Percentiles rank a stretch among this genome's conserved stretches.
Conservation (phyloP, 192 early-diverging fungal genomes). For the Coemansia sp. region DNA sequence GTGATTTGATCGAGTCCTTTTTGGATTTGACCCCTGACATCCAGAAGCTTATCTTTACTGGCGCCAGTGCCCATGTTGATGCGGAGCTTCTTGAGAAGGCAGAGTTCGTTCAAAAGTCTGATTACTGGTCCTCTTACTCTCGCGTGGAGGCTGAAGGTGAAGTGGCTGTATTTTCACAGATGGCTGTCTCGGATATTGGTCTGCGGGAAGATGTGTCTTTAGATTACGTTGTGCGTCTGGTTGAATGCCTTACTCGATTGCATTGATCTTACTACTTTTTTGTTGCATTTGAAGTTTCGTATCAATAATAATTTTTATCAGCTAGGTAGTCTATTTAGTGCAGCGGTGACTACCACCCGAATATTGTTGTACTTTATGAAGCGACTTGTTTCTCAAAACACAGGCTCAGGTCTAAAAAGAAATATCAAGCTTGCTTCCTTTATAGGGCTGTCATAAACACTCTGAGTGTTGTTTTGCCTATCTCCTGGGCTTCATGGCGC, state of each 20-base stretch:
- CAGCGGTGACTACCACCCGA: no score
- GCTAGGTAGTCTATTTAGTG: no score
- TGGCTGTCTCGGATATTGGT: slow-evolving; percentile 43
- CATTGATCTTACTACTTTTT: slow-evolving; percentile 18
- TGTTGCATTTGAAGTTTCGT: neutral
- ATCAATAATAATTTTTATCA: no score
- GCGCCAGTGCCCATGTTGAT: slow-evolving; percentile 10
- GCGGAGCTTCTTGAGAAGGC: neutral
- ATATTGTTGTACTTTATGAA: no score
- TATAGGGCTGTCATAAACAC: no score
- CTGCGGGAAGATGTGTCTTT: slow-evolving; percentile 23
- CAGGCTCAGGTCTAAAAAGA: no score
- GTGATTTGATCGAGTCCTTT: slow-evolving; percentile 87
- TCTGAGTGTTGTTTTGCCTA: no score
- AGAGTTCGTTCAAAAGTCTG: slow-evolving; percentile 18
- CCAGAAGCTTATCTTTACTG: slow-evolving; percentile 39
- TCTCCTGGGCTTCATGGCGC: no score
- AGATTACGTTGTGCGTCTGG: slow-evolving; percentile 39
- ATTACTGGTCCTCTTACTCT: slow-evolving; percentile 29
- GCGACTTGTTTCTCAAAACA: no score
- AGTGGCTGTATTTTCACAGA: slow-evolving; percentile 16
- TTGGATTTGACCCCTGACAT: slow-evolving; percentile 63
- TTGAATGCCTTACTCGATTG: slow-evolving; percentile 38
- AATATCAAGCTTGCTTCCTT: no score
- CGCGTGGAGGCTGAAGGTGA: slow-evolving; percentile 35